Evolutionary conservation across 306 rosid genomes (phyloP).

Genomic region (Lathyrus tuberosus): DNA sequence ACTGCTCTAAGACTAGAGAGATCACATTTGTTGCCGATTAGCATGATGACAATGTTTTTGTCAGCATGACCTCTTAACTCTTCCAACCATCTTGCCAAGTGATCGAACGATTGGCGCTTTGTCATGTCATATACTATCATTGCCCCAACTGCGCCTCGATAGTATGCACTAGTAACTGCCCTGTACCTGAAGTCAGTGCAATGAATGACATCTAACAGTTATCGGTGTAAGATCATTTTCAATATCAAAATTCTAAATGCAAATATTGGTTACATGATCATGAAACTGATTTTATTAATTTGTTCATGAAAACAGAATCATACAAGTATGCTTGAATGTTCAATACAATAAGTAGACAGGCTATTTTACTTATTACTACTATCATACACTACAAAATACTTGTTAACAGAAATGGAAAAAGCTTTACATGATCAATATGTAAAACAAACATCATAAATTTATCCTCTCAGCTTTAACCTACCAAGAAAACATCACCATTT

Average conservation of each 20-base stretch:
- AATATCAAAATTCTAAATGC: not conserved
- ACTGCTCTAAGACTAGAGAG: slow-evolving; percentile 77
- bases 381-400: too few relatives aligned
- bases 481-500: not conserved
- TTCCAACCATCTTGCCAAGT: slow-evolving; percentile 90
- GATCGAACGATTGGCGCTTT: slow-evolving; percentile 86
- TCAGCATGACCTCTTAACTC: slow-evolving; percentile 85
- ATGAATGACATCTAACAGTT: not conserved
- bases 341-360: too few relatives aligned
- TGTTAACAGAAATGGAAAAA: not conserved
- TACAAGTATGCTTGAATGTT: not conserved
- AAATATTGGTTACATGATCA: slow-evolving; percentile 4
- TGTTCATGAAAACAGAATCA: not conserved
- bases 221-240: not conserved
- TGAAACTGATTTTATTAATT: not conserved
- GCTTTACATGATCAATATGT: not conserved
- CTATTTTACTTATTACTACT: too few relatives aligned
- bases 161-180: slow-evolving; percentile 94
- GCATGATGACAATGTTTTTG: slow-evolving; percentile 76
- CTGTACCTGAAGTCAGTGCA: slow-evolving; percentile 55
- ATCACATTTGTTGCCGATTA: slow-evolving; percentile 89
- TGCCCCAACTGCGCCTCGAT: slow-evolving; percentile 93
- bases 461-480: not conserved
- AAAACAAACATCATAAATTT: not conserved
- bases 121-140: slow-evolving; percentile 90